Conservation (phyloP, 140 eudicot species). For the Senecio squalidus region DNA sequence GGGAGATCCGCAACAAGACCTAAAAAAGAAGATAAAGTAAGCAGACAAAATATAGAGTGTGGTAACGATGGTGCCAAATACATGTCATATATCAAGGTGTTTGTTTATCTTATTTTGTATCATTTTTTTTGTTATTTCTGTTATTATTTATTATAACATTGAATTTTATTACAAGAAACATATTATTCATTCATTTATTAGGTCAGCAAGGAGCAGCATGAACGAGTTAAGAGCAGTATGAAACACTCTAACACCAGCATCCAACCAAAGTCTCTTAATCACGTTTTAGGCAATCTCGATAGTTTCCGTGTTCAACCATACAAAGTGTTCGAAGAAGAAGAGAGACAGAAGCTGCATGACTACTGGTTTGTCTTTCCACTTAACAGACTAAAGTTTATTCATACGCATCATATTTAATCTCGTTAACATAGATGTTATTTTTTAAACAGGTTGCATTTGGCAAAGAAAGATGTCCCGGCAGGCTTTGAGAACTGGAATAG, state of each 20-base stretch:
- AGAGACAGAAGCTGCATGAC: conserved; percentile 56
- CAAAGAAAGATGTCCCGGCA: conserved; percentile 56
- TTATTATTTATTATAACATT: not conserved
- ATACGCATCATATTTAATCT: too few species aligned
- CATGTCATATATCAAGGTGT: conserved; percentile 91
- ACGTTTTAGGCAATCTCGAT: conserved; percentile 72
- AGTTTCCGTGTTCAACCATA: conserved; percentile 64
- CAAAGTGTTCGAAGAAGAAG: conserved; percentile 86
- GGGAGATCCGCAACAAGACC: conserved; percentile 40
- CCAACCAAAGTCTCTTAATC: conserved; percentile 56
- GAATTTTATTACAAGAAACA: conserved; percentile 2
- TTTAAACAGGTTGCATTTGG: conserved; percentile 54
- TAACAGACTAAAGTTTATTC: not conserved
- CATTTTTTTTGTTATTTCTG: not conserved
- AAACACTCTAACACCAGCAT: conserved; percentile 65
- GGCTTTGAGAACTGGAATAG: conserved; percentile 54
- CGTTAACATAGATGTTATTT: too few species aligned
- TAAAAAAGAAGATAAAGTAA: conserved; percentile 48
- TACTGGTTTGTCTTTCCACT: conserved; percentile 53
- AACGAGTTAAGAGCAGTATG: conserved; percentile 83
- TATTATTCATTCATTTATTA: conserved; percentile 21
- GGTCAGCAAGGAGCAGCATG: conserved; percentile 94
- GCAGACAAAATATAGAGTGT: conserved; percentile 42
- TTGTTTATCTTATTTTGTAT: not conserved
- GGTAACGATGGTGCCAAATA: conserved; percentile 92